phyloP scores from a whole-genome alignment of 2,329 filamentous ascomycete genomes.

The Aspergillus terreus region DNA sequence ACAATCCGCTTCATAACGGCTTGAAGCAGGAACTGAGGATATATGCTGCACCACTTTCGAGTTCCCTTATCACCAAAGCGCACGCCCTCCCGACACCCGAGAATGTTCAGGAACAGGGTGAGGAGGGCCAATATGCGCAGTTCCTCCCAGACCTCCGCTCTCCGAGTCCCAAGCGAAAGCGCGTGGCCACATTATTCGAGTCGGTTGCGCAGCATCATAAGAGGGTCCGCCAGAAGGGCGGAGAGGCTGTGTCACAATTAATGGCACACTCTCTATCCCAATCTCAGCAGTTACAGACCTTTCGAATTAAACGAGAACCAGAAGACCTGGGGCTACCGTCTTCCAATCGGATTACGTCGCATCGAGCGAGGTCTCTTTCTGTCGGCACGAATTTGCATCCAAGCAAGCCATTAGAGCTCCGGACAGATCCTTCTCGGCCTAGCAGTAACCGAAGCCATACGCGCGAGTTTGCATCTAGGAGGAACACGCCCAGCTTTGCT shows the following conservation, averaged over 20 bases:
- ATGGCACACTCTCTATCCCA: slow-evolving; percentile 32
- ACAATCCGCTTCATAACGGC: slow-evolving; percentile 8
- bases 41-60: slow-evolving; percentile 36
- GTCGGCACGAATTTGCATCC: slow-evolving; percentile 24
- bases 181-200: slow-evolving; percentile 41
- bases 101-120: slow-evolving; percentile 15
- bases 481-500: slow-evolving; percentile 23
- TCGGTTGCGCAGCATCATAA: slow-evolving; percentile 40
- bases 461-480: slow-evolving; percentile 11
- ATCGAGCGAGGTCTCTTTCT: slow-evolving; percentile 32
- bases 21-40: slow-evolving; percentile 31
- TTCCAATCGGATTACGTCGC: slow-evolving; percentile 26
- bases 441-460: slow-evolving; percentile 20
- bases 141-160: slow-evolving; percentile 38
- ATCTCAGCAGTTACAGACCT: slow-evolving; percentile 27
- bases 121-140: slow-evolving; percentile 23
- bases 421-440: slow-evolving; percentile 15
- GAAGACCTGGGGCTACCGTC: slow-evolving; percentile 27
- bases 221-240: slow-evolving; percentile 37
- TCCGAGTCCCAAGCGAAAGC: slow-evolving; percentile 41
- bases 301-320: slow-evolving; percentile 35
- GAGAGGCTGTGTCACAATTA: slow-evolving; percentile 37
- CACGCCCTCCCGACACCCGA: slow-evolving; percentile 31
- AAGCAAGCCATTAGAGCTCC: slow-evolving; percentile 14
- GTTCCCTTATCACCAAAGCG: slow-evolving; percentile 29